These are phyloP conservation scores for Fusarium chlamydosporum DNA, from an alignment of 2,329 filamentous ascomycete genomes.

Conservation along the genomic window DNA sequence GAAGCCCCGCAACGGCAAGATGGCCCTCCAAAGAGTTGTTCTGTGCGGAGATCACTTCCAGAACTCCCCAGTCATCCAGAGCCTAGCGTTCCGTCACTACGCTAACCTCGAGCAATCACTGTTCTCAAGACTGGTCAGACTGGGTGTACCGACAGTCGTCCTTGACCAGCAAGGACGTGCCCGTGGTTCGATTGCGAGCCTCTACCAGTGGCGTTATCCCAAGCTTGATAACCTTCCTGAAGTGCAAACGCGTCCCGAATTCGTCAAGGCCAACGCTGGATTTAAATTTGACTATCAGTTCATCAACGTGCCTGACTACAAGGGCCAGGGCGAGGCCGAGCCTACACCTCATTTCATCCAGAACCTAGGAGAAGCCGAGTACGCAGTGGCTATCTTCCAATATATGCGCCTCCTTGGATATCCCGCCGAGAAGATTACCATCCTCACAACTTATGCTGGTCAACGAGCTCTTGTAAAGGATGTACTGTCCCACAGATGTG, in stretches of 20 bases:
- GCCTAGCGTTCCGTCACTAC: conserved; percentile 92
- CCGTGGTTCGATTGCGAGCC: conserved; percentile 84
- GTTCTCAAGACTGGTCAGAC: conserved; percentile 89
- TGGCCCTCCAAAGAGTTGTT: conserved; percentile 87
- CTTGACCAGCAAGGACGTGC: conserved; percentile 96
- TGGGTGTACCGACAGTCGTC: conserved; percentile 91
- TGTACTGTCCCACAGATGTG: conserved; percentile 86
- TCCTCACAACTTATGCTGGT: conserved; percentile 93
- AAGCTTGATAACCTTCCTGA: conserved; percentile 83
- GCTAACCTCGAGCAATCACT: conserved; percentile 96
- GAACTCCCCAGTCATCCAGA: conserved; percentile 96
- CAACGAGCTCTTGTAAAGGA: conserved; percentile 91
- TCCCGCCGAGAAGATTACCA: conserved; percentile 84
- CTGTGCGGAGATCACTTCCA: conserved; percentile 96
- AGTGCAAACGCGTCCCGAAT: conserved; percentile 78
- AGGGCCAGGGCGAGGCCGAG: conserved; percentile 87
- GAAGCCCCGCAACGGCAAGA: conserved; percentile 78
- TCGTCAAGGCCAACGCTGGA: conserved; percentile 86
- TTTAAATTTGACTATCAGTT: conserved; percentile 97
- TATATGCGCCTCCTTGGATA: conserved; percentile 98
- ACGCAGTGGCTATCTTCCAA: conserved; percentile 93
- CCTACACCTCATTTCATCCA: conserved; percentile 96
- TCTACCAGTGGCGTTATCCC: conserved; percentile 95
- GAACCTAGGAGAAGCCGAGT: conserved; percentile 96
- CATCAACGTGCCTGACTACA: conserved; percentile 94